These are phyloP conservation scores for Aspergillus proliferans DNA, from an alignment of 2,329 filamentous ascomycete species.

Conservation along the genomic window DNA sequence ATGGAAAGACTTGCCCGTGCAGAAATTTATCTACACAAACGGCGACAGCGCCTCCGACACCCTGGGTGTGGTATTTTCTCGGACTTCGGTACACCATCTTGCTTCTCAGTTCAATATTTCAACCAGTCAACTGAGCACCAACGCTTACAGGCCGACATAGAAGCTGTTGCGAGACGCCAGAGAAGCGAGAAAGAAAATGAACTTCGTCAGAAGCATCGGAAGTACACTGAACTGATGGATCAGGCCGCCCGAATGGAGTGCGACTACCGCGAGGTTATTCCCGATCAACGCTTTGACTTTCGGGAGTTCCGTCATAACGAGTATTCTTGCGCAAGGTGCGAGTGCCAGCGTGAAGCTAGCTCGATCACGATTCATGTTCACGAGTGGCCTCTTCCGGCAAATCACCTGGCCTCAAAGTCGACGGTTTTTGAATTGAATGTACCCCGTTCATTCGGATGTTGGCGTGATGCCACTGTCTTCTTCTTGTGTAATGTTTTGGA, in stretches of 20 bases:
- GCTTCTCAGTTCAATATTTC: slow-evolving; percentile 45
- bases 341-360: slow-evolving; percentile 18
- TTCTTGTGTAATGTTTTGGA: slow-evolving; percentile 38
- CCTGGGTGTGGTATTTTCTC: neutral
- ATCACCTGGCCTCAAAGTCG: slow-evolving; percentile 27
- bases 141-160: slow-evolving; percentile 9
- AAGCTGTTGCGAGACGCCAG: neutral
- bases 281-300: neutral
- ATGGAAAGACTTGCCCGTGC: slow-evolving; percentile 6
- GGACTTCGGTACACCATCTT: neutral
- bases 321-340: slow-evolving; percentile 31
- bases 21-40: slow-evolving; percentile 7
- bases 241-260: neutral
- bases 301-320: neutral
- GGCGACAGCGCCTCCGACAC: slow-evolving; percentile 30
- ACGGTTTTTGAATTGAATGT: slow-evolving; percentile 47
- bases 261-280: neutral
- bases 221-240: slow-evolving; percentile 4
- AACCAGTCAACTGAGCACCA: slow-evolving; percentile 36
- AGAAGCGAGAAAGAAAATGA: slow-evolving; percentile 1
- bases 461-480: slow-evolving; percentile 44
- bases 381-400: slow-evolving; percentile 50
- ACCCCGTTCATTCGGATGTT: slow-evolving; percentile 36
- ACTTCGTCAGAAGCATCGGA: neutral
- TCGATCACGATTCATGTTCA: slow-evolving; percentile 40